Percentiles rank a stretch among this genome's conserved stretches.
These are phyloP conservation scores for Trypanosoma cruzi DNA, from an alignment of 208 protist genomes.

Conservation along the genomic window DNA sequence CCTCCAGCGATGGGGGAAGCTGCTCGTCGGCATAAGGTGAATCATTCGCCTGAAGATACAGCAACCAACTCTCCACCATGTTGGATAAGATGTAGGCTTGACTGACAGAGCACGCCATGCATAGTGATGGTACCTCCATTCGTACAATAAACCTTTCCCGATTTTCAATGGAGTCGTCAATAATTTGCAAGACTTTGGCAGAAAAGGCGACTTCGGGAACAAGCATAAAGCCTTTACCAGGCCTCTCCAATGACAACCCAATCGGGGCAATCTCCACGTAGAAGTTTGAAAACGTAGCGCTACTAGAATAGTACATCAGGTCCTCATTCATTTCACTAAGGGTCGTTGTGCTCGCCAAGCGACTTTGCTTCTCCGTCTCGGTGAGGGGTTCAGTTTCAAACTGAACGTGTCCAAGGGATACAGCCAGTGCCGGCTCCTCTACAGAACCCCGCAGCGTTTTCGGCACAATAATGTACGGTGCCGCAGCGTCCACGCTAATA, in stretches of 20 bases:
- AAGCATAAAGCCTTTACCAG: constrained; percentile 69
- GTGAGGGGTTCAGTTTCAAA: constrained; percentile 68
- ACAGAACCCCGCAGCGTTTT: constrained; percentile 39
- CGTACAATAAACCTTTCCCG: constrained; percentile 75
- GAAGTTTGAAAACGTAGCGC: constrained; percentile 68
- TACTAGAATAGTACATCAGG: constrained; percentile 73
- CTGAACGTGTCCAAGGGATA: constrained; percentile 72
- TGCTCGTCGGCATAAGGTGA: not conserved
- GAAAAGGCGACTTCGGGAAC: constrained; percentile 71
- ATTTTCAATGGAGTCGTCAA: constrained; percentile 42
- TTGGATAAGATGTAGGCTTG: constrained; percentile 74
- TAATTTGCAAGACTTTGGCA: constrained; percentile 72
- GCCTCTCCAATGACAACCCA: constrained; percentile 49
- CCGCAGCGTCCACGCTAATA: constrained; percentile 71
- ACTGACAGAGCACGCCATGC: constrained; percentile 63
- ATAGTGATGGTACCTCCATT: constrained; percentile 65
- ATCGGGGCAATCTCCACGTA: constrained; percentile 81
- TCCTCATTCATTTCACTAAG: constrained; percentile 43
- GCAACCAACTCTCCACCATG: constrained; percentile 74
- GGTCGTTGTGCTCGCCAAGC: constrained; percentile 12
- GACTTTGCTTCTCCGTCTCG: constrained; percentile 59
- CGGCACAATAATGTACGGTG: constrained; percentile 76
- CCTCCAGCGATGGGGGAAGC: not conserved
- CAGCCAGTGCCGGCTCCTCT: constrained; percentile 53
- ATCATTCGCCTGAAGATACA: constrained; percentile 23